Conservation (phyloP, 176 grass and related monocot species). For the Tillandsia leiboldiana region DNA sequence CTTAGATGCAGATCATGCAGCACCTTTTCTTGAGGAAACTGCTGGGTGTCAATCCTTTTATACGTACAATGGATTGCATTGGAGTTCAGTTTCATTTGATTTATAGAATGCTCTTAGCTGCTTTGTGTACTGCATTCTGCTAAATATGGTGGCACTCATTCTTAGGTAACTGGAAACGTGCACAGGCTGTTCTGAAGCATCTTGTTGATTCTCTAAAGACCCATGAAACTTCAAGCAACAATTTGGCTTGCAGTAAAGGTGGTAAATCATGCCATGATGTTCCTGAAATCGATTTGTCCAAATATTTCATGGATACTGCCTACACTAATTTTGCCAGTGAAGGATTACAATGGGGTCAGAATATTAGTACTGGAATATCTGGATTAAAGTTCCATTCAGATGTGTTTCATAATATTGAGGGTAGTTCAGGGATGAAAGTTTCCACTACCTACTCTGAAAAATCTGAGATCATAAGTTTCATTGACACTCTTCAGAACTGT, state of each 20-base stretch:
- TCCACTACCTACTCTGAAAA: slow-evolving; percentile 30
- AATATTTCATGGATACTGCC: slow-evolving; percentile 35
- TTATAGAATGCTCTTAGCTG: neutral
- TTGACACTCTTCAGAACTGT: slow-evolving; percentile 35
- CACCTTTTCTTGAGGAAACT: neutral
- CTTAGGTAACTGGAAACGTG: slow-evolving; percentile 81
- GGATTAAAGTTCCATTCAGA: slow-evolving; percentile 40
- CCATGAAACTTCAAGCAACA: slow-evolving; percentile 17
- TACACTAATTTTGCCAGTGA: slow-evolving; percentile 40
- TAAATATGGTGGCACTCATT: neutral
- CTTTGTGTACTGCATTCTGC: neutral
- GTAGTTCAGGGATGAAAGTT: slow-evolving; percentile 25
- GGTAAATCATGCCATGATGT: slow-evolving; percentile 28
- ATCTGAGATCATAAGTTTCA: slow-evolving; percentile 41
- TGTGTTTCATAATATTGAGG: slow-evolving; percentile 31
- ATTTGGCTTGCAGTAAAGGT: slow-evolving; percentile 30
- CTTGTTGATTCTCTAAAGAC: slow-evolving; percentile 54
- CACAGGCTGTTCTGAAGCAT: slow-evolving; percentile 47
- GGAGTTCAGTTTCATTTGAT: neutral
- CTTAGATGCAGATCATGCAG: neutral
- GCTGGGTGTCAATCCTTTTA: neutral
- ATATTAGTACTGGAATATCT: slow-evolving; percentile 30
- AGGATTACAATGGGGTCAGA: slow-evolving; percentile 65
- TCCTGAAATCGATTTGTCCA: slow-evolving; percentile 49
- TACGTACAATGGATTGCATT: neutral